Conservation (phyloP, 1,284 basidiomycete species). For the Tilletia caries region DNA sequence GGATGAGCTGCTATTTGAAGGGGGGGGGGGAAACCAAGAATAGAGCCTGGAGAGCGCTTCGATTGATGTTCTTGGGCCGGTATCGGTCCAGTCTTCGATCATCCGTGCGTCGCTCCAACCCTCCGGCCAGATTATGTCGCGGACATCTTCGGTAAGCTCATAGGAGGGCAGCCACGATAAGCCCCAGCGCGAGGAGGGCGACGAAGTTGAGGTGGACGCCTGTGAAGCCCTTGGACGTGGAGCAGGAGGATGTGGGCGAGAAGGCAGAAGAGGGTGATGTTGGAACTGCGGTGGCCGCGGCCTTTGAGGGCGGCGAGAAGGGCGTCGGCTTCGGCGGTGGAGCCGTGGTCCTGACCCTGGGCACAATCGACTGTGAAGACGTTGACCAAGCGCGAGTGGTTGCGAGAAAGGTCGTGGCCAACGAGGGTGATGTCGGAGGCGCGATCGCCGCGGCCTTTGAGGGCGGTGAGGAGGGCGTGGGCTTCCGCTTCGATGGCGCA, state of each 20-base stretch:
- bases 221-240: conserved; percentile 70
- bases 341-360: conserved; percentile 47
- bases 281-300: conserved; percentile 48
- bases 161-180: too few relatives aligned
- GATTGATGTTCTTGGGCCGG: too few relatives aligned
- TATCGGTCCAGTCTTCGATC: too few relatives aligned
- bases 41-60: too few relatives aligned
- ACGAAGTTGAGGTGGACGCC: conserved; percentile 67
- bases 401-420: conserved; percentile 79
- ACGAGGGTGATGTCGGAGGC: conserved; percentile 54
- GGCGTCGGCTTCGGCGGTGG: conserved; percentile 50
- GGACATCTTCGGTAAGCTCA: too few relatives aligned
- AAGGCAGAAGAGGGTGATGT: conserved; percentile 64
- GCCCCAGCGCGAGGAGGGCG: conserved; percentile 79
- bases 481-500: too few relatives aligned
- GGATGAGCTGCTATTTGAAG: not conserved
- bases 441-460: conserved; percentile 49
- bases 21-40: not conserved
- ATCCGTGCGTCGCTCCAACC: too few relatives aligned
- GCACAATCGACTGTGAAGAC: conserved; percentile 58
- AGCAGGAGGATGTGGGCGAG: conserved; percentile 78
- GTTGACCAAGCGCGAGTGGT: conserved; percentile 78
- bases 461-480: conserved; percentile 46
- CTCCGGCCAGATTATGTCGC: too few relatives aligned
- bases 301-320: conserved; percentile 50